A percentile compares a stretch with the other conserved stretches of the same genome.
These are phyloP conservation scores for Ilex paraguariensis DNA, from an alignment of 305 asterid species.

Conservation along the genomic window DNA sequence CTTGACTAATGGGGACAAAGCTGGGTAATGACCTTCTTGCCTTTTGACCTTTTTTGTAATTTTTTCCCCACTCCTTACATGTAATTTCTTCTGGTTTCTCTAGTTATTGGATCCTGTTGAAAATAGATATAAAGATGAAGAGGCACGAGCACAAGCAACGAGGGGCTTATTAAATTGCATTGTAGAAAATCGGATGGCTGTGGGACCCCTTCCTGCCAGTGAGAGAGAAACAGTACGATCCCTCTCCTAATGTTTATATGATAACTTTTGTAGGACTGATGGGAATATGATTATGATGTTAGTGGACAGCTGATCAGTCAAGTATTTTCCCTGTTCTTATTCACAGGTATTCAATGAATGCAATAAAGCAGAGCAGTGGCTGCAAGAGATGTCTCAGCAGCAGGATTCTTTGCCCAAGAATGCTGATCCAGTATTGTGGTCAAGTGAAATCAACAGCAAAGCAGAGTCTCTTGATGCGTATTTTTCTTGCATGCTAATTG, in stretches of 20 bases:
- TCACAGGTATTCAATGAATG: slow-evolving; percentile 71
- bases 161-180: slow-evolving; percentile 51
- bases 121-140: slow-evolving; percentile 75
- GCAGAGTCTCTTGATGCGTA: slow-evolving; percentile 68
- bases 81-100: slow-evolving; percentile 11
- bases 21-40: neutral
- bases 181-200: slow-evolving; percentile 58
- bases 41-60: neutral
- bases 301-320: neutral
- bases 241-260: slow-evolving; percentile 4
- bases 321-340: slow-evolving; percentile 3
- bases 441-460: slow-evolving; percentile 59
- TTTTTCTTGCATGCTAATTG: slow-evolving; percentile 20
- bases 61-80: slow-evolving; percentile 5
- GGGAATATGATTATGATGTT: neutral
- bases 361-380: slow-evolving; percentile 79
- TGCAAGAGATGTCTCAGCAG: slow-evolving; percentile 58
- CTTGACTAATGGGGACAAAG: neutral
- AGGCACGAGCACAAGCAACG: slow-evolving; percentile 62
- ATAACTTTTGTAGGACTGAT: neutral
- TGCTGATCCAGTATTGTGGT: slow-evolving; percentile 76
- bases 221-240: slow-evolving; percentile 65
- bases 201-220: slow-evolving; percentile 50
- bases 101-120: slow-evolving; percentile 88
- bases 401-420: slow-evolving; percentile 74